phyloP scores from a whole-genome alignment of 495 filamentous ascomycete species.

The Hamigera avellanea region DNA sequence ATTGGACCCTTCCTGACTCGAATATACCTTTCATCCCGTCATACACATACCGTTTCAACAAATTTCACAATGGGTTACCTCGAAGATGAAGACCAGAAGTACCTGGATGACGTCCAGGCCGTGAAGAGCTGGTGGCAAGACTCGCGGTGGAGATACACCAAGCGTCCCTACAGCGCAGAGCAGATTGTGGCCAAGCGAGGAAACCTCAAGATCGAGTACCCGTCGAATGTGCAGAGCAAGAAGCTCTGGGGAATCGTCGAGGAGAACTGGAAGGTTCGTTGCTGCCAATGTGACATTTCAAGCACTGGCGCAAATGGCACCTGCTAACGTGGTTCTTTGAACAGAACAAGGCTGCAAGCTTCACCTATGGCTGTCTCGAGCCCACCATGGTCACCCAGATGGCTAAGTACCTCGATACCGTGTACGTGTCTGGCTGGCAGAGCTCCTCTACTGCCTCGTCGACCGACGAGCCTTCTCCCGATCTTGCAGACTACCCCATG shows the following conservation, averaged over 20 bases:
- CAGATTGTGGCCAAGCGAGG: slow-evolving; percentile 94
- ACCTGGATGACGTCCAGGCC: slow-evolving; percentile 66
- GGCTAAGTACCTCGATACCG: slow-evolving; percentile 96
- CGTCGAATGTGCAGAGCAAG: slow-evolving; percentile 77
- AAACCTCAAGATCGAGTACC: slow-evolving; percentile 81
- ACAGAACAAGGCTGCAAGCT: slow-evolving; percentile 75
- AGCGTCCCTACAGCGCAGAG: slow-evolving; percentile 87
- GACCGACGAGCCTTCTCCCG: slow-evolving; percentile 89
- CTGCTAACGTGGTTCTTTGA: not conserved
- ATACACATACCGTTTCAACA: slow-evolving; percentile 3
- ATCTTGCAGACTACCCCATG: slow-evolving; percentile 97
- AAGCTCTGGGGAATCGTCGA: slow-evolving; percentile 93
- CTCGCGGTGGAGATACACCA: slow-evolving; percentile 84
- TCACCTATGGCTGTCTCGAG: slow-evolving; percentile 93
- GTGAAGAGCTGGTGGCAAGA: slow-evolving; percentile 94
- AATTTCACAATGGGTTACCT: slow-evolving; percentile 37
- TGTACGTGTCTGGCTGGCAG: slow-evolving; percentile 98
- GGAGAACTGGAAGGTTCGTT: slow-evolving; percentile 72
- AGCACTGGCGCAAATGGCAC: too few species aligned
- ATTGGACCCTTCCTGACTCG: too few species aligned
- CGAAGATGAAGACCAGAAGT: slow-evolving; percentile 69
- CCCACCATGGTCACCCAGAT: slow-evolving; percentile 98
- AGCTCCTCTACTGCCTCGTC: slow-evolving; percentile 92
- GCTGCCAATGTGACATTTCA: too few species aligned
- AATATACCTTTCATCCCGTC: too few species aligned